Evolutionary conservation across 164 flowering plant genomes (phyloP).

Genomic region (Nymphaea colorata): DNA sequence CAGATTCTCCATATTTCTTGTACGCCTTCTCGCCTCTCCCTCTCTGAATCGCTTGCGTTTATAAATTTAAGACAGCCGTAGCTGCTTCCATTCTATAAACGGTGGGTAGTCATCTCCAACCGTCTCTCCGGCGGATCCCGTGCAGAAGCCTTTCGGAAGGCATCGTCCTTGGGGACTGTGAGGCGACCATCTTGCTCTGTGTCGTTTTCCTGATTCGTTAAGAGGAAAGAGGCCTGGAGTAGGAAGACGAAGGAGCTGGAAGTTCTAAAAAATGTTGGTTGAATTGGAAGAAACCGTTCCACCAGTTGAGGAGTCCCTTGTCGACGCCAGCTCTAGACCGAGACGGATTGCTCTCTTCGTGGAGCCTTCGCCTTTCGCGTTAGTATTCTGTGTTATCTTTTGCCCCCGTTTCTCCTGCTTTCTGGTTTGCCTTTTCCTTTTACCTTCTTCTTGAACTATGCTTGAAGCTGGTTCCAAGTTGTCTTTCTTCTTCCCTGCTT

Average conservation of each 20-base stretch:
- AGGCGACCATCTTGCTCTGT: not conserved
- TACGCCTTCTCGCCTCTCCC: not conserved
- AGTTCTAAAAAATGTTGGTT: slow-evolving; percentile 16
- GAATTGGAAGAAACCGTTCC: slow-evolving; percentile 31
- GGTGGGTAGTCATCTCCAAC: not conserved
- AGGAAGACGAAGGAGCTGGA: not conserved
- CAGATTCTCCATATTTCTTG: not conserved
- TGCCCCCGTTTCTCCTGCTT: not conserved
- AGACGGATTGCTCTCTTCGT: slow-evolving; percentile 90
- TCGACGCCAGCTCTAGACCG: slow-evolving; percentile 41
- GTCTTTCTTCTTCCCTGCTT: too few relatives aligned
- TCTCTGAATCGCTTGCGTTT: not conserved
- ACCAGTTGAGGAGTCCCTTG: slow-evolving; percentile 25
- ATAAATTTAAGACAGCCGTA: not conserved
- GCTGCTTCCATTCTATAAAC: not conserved
- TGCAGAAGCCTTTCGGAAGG: not conserved
- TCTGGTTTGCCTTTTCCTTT: not conserved
- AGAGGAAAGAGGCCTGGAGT: not conserved
- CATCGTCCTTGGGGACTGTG: not conserved
- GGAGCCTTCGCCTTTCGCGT: slow-evolving; percentile 99
- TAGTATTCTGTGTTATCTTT: slow-evolving; percentile 19
- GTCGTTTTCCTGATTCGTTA: not conserved
- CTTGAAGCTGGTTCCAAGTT: not conserved
- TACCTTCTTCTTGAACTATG: not conserved
- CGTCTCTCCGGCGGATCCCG: not conserved